A percentile compares a stretch with the other conserved stretches of the same genome.
These are phyloP conservation scores for Cryptomeria japonica DNA, from an alignment of 75 land plant species.

Conservation along the genomic window DNA sequence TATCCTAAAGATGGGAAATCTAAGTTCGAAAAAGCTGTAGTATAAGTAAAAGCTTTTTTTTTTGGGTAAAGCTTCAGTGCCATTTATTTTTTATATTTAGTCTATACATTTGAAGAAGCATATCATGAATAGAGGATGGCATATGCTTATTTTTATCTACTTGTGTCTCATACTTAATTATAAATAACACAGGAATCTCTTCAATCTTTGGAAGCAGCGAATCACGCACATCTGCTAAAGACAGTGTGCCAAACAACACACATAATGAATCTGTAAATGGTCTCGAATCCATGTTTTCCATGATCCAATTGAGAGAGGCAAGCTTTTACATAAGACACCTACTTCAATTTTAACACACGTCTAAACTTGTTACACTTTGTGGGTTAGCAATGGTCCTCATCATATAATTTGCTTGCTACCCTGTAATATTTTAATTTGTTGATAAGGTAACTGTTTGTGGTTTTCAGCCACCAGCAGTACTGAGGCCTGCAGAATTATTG, in stretches of 20 bases:
- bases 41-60: not conserved
- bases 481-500: slow-evolving; percentile 77
- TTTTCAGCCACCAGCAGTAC: slow-evolving; percentile 71
- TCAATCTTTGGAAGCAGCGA: slow-evolving; percentile 76
- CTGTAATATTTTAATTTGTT: not conserved
- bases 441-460: not conserved
- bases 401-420: not conserved
- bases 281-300: slow-evolving; percentile 46
- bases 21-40: not conserved
- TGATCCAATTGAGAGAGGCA: slow-evolving; percentile 85
- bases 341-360: not conserved
- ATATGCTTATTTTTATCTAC: not conserved
- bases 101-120: not conserved
- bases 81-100: not conserved
- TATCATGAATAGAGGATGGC: not conserved
- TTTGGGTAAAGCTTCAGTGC: not conserved
- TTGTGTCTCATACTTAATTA: not conserved
- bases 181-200: slow-evolving; percentile 49
- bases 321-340: not conserved
- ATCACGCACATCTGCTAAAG: slow-evolving; percentile 36
- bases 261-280: slow-evolving; percentile 35
- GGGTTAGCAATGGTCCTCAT: not conserved
- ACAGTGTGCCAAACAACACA: slow-evolving; percentile 29
- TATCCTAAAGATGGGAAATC: not conserved
- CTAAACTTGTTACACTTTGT: not conserved